Conservation (phyloP, 176 grass and related monocot genomes). For the Ensete glaucum region DNA sequence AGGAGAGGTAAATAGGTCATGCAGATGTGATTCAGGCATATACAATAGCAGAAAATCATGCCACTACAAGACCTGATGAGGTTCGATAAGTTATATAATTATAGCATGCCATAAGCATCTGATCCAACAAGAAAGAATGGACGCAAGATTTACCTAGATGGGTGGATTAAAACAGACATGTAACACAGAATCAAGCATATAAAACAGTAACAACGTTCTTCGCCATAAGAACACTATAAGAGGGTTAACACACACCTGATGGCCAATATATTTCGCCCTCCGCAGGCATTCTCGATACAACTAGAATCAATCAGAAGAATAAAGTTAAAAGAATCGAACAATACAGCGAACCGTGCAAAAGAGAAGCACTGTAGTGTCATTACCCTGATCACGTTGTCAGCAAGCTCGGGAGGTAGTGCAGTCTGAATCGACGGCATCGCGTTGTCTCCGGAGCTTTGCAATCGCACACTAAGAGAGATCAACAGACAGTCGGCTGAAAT, state of each 20-base stretch:
- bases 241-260: conserved; percentile 34
- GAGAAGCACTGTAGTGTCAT: background rate
- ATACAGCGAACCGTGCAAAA: background rate
- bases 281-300: conserved; percentile 61
- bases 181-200: background rate
- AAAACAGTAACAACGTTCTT: background rate
- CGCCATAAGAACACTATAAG: background rate
- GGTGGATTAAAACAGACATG: background rate
- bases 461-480: conserved; percentile 2
- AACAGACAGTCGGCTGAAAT: background rate
- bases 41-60: too few relatives aligned
- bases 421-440: conserved; percentile 61
- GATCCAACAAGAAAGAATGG: background rate
- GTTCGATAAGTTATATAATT: too few relatives aligned
- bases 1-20: too few relatives aligned
- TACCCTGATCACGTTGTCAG: conserved; percentile 74
- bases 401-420: conserved; percentile 60
- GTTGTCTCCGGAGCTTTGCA: conserved; percentile 4
- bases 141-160: background rate
- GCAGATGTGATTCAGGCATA: too few relatives aligned
- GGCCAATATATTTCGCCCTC: conserved; percentile 56
- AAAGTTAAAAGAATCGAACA: background rate
- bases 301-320: conserved; percentile 16
- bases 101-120: background rate
- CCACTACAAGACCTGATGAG: too few relatives aligned